A percentile compares a stretch with the other conserved stretches of the same genome.
These are phyloP conservation scores for Afroboletus lepidellus DNA, from an alignment of 1,284 basidiomycete species.

Conservation along the genomic window DNA sequence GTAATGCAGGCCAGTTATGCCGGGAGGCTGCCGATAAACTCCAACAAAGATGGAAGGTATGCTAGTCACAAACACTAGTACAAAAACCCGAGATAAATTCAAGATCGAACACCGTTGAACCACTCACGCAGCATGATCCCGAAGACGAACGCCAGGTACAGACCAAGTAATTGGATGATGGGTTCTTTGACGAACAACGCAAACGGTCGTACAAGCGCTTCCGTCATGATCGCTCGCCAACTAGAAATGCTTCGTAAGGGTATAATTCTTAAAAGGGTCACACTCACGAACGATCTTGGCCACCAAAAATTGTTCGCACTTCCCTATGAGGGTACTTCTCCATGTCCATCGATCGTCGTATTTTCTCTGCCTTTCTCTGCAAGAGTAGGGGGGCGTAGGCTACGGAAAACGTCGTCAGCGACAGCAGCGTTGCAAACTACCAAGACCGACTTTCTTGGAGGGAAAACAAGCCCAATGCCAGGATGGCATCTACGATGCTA, in stretches of 20 bases:
- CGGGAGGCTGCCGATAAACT: conserved; percentile 47
- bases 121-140: conserved; percentile 54
- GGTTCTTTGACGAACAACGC: conserved; percentile 47
- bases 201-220: conserved; percentile 48
- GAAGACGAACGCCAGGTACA: conserved; percentile 53
- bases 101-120: not conserved
- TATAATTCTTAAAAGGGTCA: not conserved
- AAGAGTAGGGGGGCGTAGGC: conserved; percentile 64
- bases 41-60: conserved; percentile 61
- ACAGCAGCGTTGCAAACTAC: not conserved
- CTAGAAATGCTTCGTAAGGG: conserved; percentile 10
- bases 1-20: conserved; percentile 61
- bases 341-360: conserved; percentile 44
- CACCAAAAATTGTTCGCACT: conserved; percentile 48
- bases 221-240: conserved; percentile 39
- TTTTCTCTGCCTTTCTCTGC: conserved; percentile 52
- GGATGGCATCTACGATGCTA: conserved; percentile 52
- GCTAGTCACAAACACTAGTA: conserved; percentile 58
- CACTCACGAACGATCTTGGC: conserved; percentile 42
- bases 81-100: not conserved
- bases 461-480: conserved; percentile 54
- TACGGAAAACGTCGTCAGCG: conserved; percentile 22
- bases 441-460: conserved; percentile 59
- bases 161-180: conserved; percentile 45
- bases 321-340: conserved; percentile 41